Percentiles rank a stretch among this genome's conserved stretches.
Evolutionary conservation across 768 basidiomycete genomes (phyloP).

Genomic region (Nidula microcarpa): DNA sequence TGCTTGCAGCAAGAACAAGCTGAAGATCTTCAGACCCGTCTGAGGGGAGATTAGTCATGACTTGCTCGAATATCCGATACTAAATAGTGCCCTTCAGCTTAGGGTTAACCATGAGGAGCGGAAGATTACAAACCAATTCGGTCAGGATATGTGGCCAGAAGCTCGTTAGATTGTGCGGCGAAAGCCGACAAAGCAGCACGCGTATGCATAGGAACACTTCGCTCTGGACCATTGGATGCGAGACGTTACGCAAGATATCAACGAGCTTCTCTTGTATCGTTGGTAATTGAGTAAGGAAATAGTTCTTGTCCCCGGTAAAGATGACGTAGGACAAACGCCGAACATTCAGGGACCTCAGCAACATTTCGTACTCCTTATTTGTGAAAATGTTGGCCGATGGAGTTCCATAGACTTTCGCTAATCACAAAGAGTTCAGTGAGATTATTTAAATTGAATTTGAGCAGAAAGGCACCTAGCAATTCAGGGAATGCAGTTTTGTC

Average conservation of each 20-base stretch:
- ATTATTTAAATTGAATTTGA: slow-evolving; percentile 20
- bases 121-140: slow-evolving; percentile 62
- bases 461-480: slow-evolving; percentile 60
- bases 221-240: slow-evolving; percentile 82
- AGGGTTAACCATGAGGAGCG: neutral
- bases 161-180: slow-evolving; percentile 86
- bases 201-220: slow-evolving; percentile 95
- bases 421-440: slow-evolving; percentile 12
- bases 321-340: slow-evolving; percentile 84
- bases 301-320: slow-evolving; percentile 87
- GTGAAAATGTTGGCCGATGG: slow-evolving; percentile 97
- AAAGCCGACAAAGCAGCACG: slow-evolving; percentile 85
- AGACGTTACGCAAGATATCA: slow-evolving; percentile 78
- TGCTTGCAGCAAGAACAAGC: slow-evolving; percentile 84
- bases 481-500: slow-evolving; percentile 88
- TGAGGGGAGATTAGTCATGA: slow-evolving; percentile 62
- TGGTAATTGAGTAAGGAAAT: slow-evolving; percentile 86
- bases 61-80: slow-evolving; percentile 89
- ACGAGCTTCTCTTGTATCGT: slow-evolving; percentile 97
- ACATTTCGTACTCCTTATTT: slow-evolving; percentile 91
- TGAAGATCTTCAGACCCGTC: slow-evolving; percentile 86
- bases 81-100: slow-evolving; percentile 20
- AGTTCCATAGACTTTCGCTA: slow-evolving; percentile 75
- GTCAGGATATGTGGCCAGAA: slow-evolving; percentile 97
- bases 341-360: slow-evolving; percentile 80